Evolutionary conservation across 768 basidiomycete genomes (phyloP).

Genomic region (Tricholoma hemisulphureum): DNA sequence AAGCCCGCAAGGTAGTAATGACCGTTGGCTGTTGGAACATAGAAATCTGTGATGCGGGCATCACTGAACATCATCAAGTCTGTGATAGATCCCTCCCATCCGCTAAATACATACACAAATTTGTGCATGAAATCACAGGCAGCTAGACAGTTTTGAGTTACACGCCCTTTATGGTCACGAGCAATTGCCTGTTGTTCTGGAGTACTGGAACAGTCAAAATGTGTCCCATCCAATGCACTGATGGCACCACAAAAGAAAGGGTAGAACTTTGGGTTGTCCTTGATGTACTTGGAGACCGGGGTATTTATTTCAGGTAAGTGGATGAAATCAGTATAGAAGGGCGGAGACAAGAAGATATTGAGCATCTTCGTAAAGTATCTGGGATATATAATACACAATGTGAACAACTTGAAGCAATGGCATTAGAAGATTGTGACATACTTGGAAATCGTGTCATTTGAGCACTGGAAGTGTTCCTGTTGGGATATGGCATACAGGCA

Average conservation of each 20-base stretch:
- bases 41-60: conserved; percentile 23
- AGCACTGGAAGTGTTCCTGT: neutral
- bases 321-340: neutral
- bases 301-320: neutral
- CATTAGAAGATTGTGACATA: neutral
- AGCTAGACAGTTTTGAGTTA: neutral
- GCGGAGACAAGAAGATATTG: neutral
- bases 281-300: neutral
- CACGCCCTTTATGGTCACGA: neutral
- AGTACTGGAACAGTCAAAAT: neutral
- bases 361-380: neutral
- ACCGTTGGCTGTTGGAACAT: conserved; percentile 22
- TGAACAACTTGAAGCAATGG: neutral
- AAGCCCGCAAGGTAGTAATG: conserved; percentile 38
- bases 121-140: neutral
- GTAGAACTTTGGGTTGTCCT: neutral
- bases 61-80: conserved; percentile 23
- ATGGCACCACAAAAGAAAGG: neutral
- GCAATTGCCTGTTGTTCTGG: neutral
- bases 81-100: conserved; percentile 30
- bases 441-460: neutral
- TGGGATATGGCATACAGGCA: no score
- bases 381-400: neutral
- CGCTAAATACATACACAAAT: conserved; percentile 26
- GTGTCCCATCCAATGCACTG: neutral